A percentile compares a stretch with the other conserved stretches of the same genome.
phyloP scores from a whole-genome alignment of 2,329 filamentous ascomycete species.

The Iodosphaeria phyllophila region DNA sequence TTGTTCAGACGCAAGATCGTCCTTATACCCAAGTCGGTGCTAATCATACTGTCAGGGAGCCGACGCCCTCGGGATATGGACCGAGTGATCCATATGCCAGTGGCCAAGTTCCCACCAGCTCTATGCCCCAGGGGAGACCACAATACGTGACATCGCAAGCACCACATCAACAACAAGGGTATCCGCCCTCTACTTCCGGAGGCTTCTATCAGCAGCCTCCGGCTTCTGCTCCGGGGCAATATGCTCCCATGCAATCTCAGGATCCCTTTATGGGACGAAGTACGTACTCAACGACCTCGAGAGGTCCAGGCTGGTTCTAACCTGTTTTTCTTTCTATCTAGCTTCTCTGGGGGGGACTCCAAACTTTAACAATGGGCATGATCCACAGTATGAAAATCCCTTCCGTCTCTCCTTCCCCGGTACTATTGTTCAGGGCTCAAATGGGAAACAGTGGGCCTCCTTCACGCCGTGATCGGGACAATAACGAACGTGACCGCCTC shows the following conservation, averaged over 20 bases:
- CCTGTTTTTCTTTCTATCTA: conserved; percentile 21
- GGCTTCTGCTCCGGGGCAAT: conserved; percentile 13
- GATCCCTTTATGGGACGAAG: conserved; percentile 41
- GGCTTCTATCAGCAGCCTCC: conserved; percentile 16
- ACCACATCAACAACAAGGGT: conserved; percentile 10
- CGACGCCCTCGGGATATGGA: conserved; percentile 8
- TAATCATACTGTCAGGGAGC: too few relatives aligned
- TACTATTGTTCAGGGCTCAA: conserved; percentile 12
- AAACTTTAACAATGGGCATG: conserved; percentile 21
- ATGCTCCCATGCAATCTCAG: conserved; percentile 23
- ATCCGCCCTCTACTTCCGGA: conserved; percentile 9
- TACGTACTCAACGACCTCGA: conserved; percentile 35
- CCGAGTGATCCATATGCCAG: conserved; percentile 10
- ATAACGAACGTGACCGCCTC: conserved; percentile 12
- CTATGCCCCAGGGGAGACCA: conserved; percentile 11
- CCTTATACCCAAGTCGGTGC: too few relatives aligned
- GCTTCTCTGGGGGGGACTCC: conserved; percentile 29
- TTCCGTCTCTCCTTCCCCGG: conserved; percentile 16
- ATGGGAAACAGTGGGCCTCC: conserved; percentile 13
- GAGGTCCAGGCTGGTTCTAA: conserved; percentile 7
- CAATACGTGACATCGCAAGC: conserved; percentile 14
- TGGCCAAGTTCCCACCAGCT: conserved; percentile 10
- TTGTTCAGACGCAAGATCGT: too few relatives aligned
- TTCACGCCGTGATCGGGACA: conserved; percentile 9
- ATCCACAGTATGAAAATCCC: conserved; percentile 31